Percentiles rank a stretch among this genome's conserved stretches.
phyloP scores from a whole-genome alignment of 2,329 filamentous ascomycete genomes.

The Fusarium staphyleae region DNA sequence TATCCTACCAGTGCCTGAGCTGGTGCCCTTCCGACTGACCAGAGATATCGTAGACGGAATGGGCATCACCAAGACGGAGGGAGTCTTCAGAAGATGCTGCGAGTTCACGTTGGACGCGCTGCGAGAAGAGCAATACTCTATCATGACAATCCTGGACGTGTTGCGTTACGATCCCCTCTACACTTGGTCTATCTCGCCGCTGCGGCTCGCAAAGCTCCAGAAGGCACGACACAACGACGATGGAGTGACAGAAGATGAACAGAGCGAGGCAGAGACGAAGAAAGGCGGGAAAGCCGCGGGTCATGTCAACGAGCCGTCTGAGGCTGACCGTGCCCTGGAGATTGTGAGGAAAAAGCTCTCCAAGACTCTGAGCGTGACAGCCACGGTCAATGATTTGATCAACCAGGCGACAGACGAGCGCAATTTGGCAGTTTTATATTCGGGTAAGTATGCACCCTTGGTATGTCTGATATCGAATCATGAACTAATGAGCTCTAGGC shows the following conservation, averaged over 20 bases:
- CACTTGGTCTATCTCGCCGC: conserved; percentile 87
- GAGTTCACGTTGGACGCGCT: conserved; percentile 96
- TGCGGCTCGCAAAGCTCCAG: conserved; percentile 69
- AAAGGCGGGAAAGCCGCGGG: conserved; percentile 46
- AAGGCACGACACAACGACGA: conserved; percentile 64
- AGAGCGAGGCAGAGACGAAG: conserved; percentile 52
- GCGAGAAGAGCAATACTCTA: conserved; percentile 92
- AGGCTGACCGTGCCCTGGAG: conserved; percentile 89
- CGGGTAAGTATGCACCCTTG: conserved; percentile 59
- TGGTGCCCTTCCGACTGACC: conserved; percentile 94
- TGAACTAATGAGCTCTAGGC: conserved; percentile 44
- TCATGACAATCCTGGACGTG: conserved; percentile 98
- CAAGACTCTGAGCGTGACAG: conserved; percentile 91
- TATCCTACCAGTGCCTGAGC: conserved; percentile 92
- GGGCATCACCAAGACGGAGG: conserved; percentile 93
- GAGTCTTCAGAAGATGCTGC: conserved; percentile 96
- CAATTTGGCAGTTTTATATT: conserved; percentile 90
- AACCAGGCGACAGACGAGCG: conserved; percentile 93
- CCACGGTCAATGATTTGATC: conserved; percentile 96
- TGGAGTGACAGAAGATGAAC: conserved; percentile 47
- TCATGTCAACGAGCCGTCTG: conserved; percentile 64
- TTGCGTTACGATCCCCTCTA: conserved; percentile 97
- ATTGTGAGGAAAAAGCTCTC: conserved; percentile 96
- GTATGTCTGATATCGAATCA: background rate
- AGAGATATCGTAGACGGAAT: conserved; percentile 96